Evolutionary conservation across 2,329 filamentous ascomycete species (phyloP), one percentile per base, ranked within the genome.

Genomic region (Dendryphion nanum): DNA sequence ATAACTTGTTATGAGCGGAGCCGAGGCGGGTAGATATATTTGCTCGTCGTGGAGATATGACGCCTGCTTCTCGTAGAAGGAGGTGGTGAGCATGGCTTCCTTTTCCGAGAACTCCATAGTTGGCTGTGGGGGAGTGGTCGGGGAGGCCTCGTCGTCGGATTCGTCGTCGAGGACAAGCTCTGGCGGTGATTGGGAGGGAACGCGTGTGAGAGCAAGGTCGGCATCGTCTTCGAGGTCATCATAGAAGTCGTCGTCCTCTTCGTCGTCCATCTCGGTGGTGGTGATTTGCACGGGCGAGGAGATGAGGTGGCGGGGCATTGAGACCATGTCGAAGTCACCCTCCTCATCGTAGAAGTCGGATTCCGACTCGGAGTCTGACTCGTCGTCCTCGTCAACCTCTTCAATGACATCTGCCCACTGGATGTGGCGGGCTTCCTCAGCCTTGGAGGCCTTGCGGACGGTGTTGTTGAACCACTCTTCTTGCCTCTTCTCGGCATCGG

Each of bases 401-500:
- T 79, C 76, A 47, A 90, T 78, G 39, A 79, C 76, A 66, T 94
- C 87, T 59, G 87, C 86, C 88, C 89, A 95, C 75, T 91, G 85
- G 55, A 95, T 81, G 72, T 87, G 87, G 66, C 79, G 80, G 47
- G 73, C 64, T 52, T 86, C 78, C 52, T 84, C 75, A 19, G 66
- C 52, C 61, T 68, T 77, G 63, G 76, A 75, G 53, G 86, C 86
- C 60, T 85, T 86, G 65, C 81, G 83, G 69, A 96, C 87, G 46
- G 89, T 93, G 68, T 89, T 85, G 80, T 96, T 94, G 83, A 96
- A 97, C 90, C 90, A 96, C 52, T 81, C 84, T 72, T 97, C 91
- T 72, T 97, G 93, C 69, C 96, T 89, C 57, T 83, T 82, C 77
- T 97, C 93, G 63, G 91, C 91, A 42, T 95, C 88, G 69, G 89